Base-by-base conservation (phyloP, 2,329 filamentous ascomycete genomes). In the Seiridium unicorne region DNA sequence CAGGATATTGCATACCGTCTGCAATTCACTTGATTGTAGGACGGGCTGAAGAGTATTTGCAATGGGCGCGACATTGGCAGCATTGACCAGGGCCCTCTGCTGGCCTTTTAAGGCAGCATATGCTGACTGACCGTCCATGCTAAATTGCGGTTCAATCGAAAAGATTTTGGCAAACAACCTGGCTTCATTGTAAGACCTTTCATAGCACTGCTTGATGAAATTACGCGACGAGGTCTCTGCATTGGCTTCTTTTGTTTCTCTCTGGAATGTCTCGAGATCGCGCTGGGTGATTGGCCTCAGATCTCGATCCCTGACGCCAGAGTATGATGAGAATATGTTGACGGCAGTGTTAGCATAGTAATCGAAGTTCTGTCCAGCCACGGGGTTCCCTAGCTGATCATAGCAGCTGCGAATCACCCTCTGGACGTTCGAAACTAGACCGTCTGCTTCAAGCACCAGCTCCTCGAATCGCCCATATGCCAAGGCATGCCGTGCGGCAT, bases 381-480 rank as follows among this genome's bases (percentile, higher is more conserved):
- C 72, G 3, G 78, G 76, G 35, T 79, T 77, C 13, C 84, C 84
- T 34, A 78, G 75, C 48, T 78, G 72, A 63, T 85, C 81, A 65
- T 84, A 87, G 18, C 80, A 83, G 48, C 76, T 78, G 32, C 76
- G 76, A 5, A 84, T 73, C 7, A 84, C 78, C 57, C 77, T 78
- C 62, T 84, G 84, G 10, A 86, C 74, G 62, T 87, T 87, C 0
- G 81, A 80, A 4, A 87, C 74, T 34, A 87, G 66, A 3, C 80
- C 79, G 68, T 84, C 84, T 2, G 83, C 83, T 36, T 86, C 83
- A 2, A 82, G 71, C 18, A 87, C 74, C 74, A 84, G 80, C 66
- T 87, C 84, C 59, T 84, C 81, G 48, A 85, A 87, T 3, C 84
- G 82, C 5, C 84, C 84, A 59, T 86, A 87, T 0, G 83, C 82